Evolutionary conservation across 148 eudicot species (phyloP), one percentile per base, ranked within the genome.

Genomic region (Fagopyrum homotropicum): DNA sequence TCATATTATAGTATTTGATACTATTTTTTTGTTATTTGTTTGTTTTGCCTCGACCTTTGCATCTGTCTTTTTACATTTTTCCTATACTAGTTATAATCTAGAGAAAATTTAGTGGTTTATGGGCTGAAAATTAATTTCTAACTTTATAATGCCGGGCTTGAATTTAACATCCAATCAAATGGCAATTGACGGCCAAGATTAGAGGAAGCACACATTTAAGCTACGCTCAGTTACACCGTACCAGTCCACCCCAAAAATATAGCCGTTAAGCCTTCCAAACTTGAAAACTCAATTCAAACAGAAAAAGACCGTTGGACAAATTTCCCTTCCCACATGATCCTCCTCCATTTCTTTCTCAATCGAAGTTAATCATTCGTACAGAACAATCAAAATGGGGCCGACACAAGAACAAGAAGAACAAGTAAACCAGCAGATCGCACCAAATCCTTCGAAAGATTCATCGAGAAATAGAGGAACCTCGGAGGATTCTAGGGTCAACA

Each of bases 251-350:
- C 19, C 46, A 1, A 17, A 43, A 66, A 40, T 66, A 66, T 14
- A 66, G 46, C 71, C 71, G 71, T 66, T 66, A 63, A 64, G 17
- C 45, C 46, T 64, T 64, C 45, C 45, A 64, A 64, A 64, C 45
- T 30, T 64, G 40, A 35, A 11, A 64, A 11, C 45, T 64, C 9
- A 46, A 40, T 66, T 66, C 71, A 66, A 66, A 66, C 71, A 43
- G 17, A 66, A 40, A 49, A 40, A 12, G 71, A 66, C 71, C 71
- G 71, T 66, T 66, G 15, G 16, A 35, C 71, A 14, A 5, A 40
- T 35, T 12, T 7, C 47, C 19, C 47, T 40, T 6, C 16, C 47
- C 71, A 66, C 71, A 66, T 46, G 71, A 46, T 66, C 71, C 71
- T 40, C 19, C 71, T 40, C 47, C 47, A 40, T 43, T 40, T 35